These are phyloP conservation scores for Cordyceps militaris DNA, from an alignment of 2,329 filamentous ascomycete genomes.

Conservation along the genomic window DNA sequence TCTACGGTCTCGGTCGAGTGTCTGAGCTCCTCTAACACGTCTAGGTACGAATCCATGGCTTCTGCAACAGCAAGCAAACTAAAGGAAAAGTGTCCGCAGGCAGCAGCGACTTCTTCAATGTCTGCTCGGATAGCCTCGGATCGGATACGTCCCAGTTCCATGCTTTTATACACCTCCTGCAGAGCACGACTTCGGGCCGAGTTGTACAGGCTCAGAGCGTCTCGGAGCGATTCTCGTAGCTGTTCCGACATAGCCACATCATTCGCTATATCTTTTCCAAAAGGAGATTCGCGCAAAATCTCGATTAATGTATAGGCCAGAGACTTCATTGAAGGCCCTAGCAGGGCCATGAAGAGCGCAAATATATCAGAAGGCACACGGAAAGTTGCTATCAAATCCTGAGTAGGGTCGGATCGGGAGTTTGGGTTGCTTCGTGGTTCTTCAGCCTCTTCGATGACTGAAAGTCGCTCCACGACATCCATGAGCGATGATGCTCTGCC, in stretches of 20 bases:
- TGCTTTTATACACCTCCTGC: slow-evolving; percentile 70
- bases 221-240: slow-evolving; percentile 70
- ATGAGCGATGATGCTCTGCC: slow-evolving; percentile 28
- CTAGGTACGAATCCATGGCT: slow-evolving; percentile 76
- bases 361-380: slow-evolving; percentile 77
- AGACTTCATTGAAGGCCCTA: slow-evolving; percentile 94
- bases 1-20: slow-evolving; percentile 55
- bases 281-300: slow-evolving; percentile 81
- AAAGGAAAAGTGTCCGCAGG: slow-evolving; percentile 93
- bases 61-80: slow-evolving; percentile 85
- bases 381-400: slow-evolving; percentile 32
- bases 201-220: slow-evolving; percentile 75
- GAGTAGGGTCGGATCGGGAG: slow-evolving; percentile 23
- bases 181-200: slow-evolving; percentile 69
- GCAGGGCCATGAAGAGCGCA: slow-evolving; percentile 75
- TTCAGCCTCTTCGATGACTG: slow-evolving; percentile 56
- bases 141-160: slow-evolving; percentile 61
- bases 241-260: slow-evolving; percentile 70
- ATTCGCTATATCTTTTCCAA: slow-evolving; percentile 59
- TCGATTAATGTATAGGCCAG: slow-evolving; percentile 86
- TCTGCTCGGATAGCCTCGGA: slow-evolving; percentile 78
- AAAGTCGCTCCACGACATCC: slow-evolving; percentile 41
- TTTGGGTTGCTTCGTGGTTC: slow-evolving; percentile 31
- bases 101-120: slow-evolving; percentile 95
- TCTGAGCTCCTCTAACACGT: slow-evolving; percentile 80